A percentile compares a stretch with the other conserved stretches of the same genome.
These are phyloP conservation scores for Vitis rupestris DNA, from an alignment of 164 flowering plant species.

Conservation along the genomic window DNA sequence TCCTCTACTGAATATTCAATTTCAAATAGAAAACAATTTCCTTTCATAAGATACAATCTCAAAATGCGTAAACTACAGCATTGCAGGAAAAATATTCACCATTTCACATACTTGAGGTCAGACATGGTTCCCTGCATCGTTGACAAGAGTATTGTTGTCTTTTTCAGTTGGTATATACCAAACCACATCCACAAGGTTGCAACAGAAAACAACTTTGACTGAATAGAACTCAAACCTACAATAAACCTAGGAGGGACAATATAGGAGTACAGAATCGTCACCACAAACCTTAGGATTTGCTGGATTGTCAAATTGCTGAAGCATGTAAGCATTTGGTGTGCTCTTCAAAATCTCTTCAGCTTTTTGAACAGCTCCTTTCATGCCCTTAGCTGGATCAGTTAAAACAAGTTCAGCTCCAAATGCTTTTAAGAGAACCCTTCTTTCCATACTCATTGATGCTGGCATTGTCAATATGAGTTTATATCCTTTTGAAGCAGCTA, in stretches of 20 bases:
- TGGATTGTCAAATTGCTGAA: slow-evolving; percentile 89
- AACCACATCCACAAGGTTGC: no score
- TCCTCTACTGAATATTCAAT: no score
- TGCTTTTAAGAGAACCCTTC: slow-evolving; percentile 82
- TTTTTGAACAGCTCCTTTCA: slow-evolving; percentile 81
- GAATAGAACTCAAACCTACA: no score
- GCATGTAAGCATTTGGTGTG: slow-evolving; percentile 81
- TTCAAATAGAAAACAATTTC: no score
- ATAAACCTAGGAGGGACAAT: not conserved
- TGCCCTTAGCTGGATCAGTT: slow-evolving; percentile 80
- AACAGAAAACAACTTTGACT: no score
- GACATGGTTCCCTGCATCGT: no score
- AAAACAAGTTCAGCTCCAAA: slow-evolving; percentile 90
- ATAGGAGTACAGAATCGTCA: not conserved
- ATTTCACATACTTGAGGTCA: no score
- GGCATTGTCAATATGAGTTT: slow-evolving; percentile 89
- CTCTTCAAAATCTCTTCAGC: slow-evolving; percentile 76
- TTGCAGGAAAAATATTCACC: no score
- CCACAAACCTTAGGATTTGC: slow-evolving; percentile 75
- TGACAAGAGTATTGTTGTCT: no score
- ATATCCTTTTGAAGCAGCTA: slow-evolving; percentile 87
- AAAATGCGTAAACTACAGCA: no score
- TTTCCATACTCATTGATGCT: slow-evolving; percentile 89
- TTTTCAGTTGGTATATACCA: not conserved
- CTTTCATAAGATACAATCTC: no score